Percentiles rank a stretch among this genome's conserved stretches.
These are phyloP conservation scores for Pyracantha coccinea DNA, from an alignment of 331 rosid genomes.

Conservation along the genomic window DNA sequence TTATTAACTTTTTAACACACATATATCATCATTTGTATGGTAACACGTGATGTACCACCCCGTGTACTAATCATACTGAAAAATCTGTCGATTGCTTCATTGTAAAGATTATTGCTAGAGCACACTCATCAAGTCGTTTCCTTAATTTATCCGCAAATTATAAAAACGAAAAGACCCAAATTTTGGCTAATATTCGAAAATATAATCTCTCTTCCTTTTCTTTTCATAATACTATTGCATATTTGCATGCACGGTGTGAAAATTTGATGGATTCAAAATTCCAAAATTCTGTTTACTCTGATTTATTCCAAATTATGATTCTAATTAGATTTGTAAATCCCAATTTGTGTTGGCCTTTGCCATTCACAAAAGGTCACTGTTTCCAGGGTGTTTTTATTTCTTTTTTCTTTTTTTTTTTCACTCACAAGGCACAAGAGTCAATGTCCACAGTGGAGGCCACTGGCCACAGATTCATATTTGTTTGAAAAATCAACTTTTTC, in stretches of 20 bases:
- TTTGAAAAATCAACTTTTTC: no score
- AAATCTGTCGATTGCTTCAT: not conserved
- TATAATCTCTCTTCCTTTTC: no score
- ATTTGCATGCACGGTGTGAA: no score
- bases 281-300: not conserved
- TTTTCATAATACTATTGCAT: not conserved
- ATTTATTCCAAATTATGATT: not conserved
- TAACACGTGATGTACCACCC: no score
- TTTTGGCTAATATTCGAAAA: not conserved
- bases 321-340: not conserved
- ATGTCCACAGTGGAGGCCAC: not conserved
- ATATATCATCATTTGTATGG: accelerated
- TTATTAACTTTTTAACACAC: no score
- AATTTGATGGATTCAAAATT: not conserved
- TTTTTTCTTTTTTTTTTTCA: no score
- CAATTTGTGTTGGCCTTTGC: not conserved
- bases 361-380: not conserved
- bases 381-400: not conserved
- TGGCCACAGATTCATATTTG: not conserved
- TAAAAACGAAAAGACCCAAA: not conserved
- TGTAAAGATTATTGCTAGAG: not conserved
- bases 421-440: not conserved
- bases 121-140: not conserved
- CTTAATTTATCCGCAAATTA: not conserved
- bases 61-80: no score